Conservation (phyloP, 352 stramenopile genomes). For the Phytopythium aichiense region DNA sequence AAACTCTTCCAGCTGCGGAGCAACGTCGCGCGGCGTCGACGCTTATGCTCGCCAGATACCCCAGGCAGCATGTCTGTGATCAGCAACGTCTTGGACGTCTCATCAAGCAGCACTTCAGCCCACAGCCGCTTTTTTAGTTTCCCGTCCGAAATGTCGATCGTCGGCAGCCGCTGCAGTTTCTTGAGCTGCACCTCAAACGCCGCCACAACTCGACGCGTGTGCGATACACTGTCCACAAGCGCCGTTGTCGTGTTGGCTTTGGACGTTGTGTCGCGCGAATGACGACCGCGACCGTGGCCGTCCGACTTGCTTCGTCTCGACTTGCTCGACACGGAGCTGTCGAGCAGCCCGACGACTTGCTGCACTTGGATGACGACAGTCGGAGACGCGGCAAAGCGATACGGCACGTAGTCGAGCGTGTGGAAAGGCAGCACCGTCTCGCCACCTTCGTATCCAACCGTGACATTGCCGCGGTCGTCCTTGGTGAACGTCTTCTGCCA, state of each 20-base stretch:
- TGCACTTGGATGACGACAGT: conserved; percentile 75
- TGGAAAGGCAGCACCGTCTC: conserved; percentile 73
- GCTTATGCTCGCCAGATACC: conserved; percentile 63
- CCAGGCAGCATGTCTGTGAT: conserved; percentile 81
- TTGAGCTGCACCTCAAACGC: conserved; percentile 82
- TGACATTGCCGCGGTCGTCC: conserved; percentile 41
- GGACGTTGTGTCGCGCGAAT: neutral
- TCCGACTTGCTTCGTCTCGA: conserved; percentile 7
- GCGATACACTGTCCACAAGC: conserved; percentile 9
- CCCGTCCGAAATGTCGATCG: conserved; percentile 70
- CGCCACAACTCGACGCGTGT: conserved; percentile 34
- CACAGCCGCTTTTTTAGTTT: conserved; percentile 61
- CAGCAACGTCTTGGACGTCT: conserved; percentile 75
- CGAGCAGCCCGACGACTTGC: conserved; percentile 34
- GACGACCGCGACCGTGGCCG: neutral
- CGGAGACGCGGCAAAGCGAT: conserved; percentile 55
- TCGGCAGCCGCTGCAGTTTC: conserved; percentile 74
- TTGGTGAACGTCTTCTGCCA: conserved; percentile 75
- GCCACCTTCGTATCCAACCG: conserved; percentile 54
- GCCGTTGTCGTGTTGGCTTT: neutral
- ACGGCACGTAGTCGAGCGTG: conserved; percentile 77
- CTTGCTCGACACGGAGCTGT: neutral
- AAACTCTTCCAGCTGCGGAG: conserved; percentile 79
- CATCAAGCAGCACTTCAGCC: conserved; percentile 73
- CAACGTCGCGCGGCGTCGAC: conserved; percentile 57